Evolutionary conservation across 2,329 filamentous ascomycete species (phyloP), one percentile per base, ranked within the genome.

Genomic region (Aureobasidium namibiae): DNA sequence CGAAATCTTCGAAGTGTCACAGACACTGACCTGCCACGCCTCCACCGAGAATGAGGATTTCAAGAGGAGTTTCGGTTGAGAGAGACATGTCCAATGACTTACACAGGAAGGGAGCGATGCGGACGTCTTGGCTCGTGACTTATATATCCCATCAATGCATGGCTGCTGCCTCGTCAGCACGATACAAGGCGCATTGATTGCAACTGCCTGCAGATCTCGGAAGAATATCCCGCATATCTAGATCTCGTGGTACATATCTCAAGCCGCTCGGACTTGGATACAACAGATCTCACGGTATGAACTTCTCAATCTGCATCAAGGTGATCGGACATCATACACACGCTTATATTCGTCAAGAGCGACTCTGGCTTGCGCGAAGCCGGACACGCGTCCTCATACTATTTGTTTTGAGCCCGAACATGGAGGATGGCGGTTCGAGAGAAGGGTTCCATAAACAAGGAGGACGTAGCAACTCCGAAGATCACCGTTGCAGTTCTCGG

Each of bases 41-140:
- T 33, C 59, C 59, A 13, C 59, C 59, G 14, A 60, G 33, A 4
- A 60, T 50, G 21, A 60, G 23, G 3, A 60, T 60, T 2, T 60
- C 44, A 16, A 60, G 34, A n/a, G 59, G 38, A 3, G 29, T 46
- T 10, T 60, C 42, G 18, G 31, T 60, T 7, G 46, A 31, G 44
- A 58, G 21, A 9, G 39, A n/a, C 56, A 58, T 58, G 1, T 33
- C 21, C 21, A 16, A 1, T 18, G 21, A 11, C 34, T n/a, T 5
- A 26, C n/a, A 1, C 8, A 45, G n/a, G n/a, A 2, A 39, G 16
- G 8, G 33, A 29, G 24, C 14, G 16, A 44, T 18, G 14, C 39
- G 36, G 24, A 16, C 31, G 4, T 46, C 42, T 56, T 36, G 39
- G 18, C 31, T 36, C 18, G 14, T n/a, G 18, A 16, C 26, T 26